Conservation (phyloP, 2,329 filamentous ascomycete species). For the Fusarium sp. region DNA sequence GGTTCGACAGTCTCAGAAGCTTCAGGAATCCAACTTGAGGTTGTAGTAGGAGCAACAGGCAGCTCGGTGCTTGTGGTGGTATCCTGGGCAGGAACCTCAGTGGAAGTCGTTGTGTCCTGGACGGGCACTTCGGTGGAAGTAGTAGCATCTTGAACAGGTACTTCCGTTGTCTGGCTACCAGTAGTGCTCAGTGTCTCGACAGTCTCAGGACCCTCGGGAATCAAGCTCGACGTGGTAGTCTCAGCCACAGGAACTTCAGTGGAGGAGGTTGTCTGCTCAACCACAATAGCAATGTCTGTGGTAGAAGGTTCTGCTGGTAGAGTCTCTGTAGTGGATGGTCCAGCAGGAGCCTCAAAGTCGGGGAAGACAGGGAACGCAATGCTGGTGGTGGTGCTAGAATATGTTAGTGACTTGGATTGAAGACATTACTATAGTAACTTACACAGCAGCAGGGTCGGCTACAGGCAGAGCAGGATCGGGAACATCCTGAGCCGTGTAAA, state of each 20-base stretch:
- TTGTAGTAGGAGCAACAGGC: not conserved
- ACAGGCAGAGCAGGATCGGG: not conserved
- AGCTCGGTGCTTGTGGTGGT: not conserved
- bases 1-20: not conserved
- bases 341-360: not conserved
- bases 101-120: not conserved
- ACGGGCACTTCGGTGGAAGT: not conserved
- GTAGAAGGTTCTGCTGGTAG: not conserved
- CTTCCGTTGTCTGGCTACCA: not conserved
- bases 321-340: not conserved
- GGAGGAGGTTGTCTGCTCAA: slow-evolving; percentile 2
- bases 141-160: not conserved
- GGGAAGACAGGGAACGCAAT: not conserved
- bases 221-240: not conserved
- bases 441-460: not conserved
- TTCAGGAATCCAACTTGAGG: not conserved
- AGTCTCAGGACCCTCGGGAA: not conserved
- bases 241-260: not conserved
- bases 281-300: not conserved
- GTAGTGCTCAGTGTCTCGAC: not conserved
- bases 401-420: not conserved
- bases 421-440: not conserved
- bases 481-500: slow-evolving; percentile 18
- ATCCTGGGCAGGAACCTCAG: not conserved
- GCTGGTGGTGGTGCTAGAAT: not conserved